Base-by-base conservation (phyloP, 352 stramenopile genomes). In the Phytophthora crassamura region DNA sequence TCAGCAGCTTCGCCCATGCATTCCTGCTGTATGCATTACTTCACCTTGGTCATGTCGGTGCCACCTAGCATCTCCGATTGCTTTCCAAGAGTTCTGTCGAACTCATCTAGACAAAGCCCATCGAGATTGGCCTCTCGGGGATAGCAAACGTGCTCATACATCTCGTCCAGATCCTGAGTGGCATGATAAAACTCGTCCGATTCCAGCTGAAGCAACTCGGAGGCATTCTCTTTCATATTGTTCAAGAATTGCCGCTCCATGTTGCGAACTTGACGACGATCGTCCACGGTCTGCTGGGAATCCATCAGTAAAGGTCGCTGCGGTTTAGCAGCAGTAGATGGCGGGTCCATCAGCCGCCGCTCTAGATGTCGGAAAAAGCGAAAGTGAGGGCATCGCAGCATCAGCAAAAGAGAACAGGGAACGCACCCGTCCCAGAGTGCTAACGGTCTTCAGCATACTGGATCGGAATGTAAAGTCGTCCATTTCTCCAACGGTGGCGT, bases 31-130 rank as follows among this genome's bases (percentile, higher is more conserved):
- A 30, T 30, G n/a, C n/a, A 30, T 6, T 30, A 30, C 25, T 30
- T 30, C 25, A 61, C 52, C 42, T 68, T 63, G n/a, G 51, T 64
- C 1, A 68, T 56, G 15, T 68, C 60, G 1, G 36, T 68, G 14
- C 36, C 15, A 32, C 30, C 47, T 6, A 68, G 38, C 30, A 36
- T 25, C 15, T 43, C 2, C 5, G 42, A 22, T 32, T 68, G 60
- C 7, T 42, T 56, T 33, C 28, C 35, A 42, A 64, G 10, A n/a
- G 60, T 43, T 39, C 30, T 14, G 1, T 41, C 30, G 2, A 68
- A 22, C 43, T 64, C 60, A 10, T 58, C 35, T 10, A 63, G 45
- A 38, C 60, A 63, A 5, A 64, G 52, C 4, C 52, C 32, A 28
- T 68, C 60, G 7, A 68, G 18, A 43, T 38, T 52, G 7, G 9